phyloP scores from a whole-genome alignment of 139 green algal species.

The Chlamydomonas incerta region DNA sequence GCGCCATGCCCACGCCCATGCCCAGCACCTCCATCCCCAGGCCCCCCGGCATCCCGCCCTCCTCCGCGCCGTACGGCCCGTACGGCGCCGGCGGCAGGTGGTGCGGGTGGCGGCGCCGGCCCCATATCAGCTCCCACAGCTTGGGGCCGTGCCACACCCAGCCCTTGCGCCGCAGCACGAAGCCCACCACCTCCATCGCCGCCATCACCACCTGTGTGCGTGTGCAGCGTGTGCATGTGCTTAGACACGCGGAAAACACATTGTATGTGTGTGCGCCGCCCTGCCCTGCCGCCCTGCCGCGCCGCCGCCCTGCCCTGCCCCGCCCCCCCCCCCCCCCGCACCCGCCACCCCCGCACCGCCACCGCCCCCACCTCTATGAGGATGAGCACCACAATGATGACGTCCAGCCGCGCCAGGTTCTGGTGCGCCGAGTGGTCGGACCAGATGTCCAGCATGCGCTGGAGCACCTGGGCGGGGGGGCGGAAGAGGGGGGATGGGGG shows the following conservation, averaged over 20 bases:
- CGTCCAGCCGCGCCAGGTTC: constrained; percentile 72
- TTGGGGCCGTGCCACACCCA: constrained; percentile 29
- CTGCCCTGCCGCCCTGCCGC: no score
- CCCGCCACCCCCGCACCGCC: no score
- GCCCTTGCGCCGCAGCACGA: constrained; percentile 14
- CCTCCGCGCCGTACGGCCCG: no score
- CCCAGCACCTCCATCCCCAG: background rate
- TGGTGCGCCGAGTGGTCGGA: constrained; percentile 61
- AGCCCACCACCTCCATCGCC: constrained; percentile 35
- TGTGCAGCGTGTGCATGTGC: background rate
- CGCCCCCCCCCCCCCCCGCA: no score
- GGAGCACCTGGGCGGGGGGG: constrained; percentile 36
- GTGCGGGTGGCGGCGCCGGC: background rate
- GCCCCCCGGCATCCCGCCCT: no score
- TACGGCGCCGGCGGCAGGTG: background rate
- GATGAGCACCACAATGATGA: constrained; percentile 72
- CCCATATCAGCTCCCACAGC: constrained; percentile 24
- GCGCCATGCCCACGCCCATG: background rate
- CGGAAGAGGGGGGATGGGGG: no score
- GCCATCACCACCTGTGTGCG: constrained; percentile 18
- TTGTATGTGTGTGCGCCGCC: background rate
- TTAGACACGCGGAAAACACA: background rate
- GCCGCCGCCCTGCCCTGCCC: no score
- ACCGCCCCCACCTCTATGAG: constrained; percentile 48
- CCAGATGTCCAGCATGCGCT: constrained; percentile 76